phyloP scores from a whole-genome alignment of 805 yeast species.

The Saturnispora bothae region DNA sequence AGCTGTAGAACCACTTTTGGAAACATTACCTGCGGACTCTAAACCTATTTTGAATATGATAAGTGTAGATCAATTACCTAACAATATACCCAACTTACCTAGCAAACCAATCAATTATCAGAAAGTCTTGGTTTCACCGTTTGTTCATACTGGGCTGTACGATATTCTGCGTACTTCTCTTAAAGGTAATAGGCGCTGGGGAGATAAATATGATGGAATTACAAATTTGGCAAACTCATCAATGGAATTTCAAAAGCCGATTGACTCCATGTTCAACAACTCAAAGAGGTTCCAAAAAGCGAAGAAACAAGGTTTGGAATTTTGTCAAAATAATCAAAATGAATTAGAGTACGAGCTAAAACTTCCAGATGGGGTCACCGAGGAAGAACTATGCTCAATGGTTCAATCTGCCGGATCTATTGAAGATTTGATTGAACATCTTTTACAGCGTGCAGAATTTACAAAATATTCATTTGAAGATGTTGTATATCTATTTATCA shows the following conservation, averaged over 20 bases:
- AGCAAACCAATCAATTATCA: too few relatives aligned
- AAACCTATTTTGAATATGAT: too few relatives aligned
- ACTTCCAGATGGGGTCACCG: neutral
- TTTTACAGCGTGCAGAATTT: neutral
- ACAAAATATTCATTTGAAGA: conserved; percentile 9
- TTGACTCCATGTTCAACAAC: too few relatives aligned
- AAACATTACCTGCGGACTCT: too few relatives aligned
- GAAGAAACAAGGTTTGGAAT: neutral
- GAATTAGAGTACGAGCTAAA: neutral
- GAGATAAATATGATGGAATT: neutral
- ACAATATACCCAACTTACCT: neutral
- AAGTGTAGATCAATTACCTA: too few relatives aligned
- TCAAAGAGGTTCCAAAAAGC: neutral
- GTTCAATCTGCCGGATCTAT: neutral
- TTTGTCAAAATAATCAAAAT: neutral
- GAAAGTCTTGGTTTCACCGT: neutral
- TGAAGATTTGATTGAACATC: neutral
- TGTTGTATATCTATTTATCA: conserved; percentile 7
- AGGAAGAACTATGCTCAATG: neutral
- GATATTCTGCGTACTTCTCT: neutral
- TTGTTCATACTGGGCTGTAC: neutral
- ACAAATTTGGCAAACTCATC: neutral
- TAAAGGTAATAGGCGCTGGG: neutral
- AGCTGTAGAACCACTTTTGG: too few relatives aligned
- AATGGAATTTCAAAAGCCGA: too few relatives aligned